phyloP scores from a whole-genome alignment of 306 rosid species.

The Castanopsis chinensis region DNA sequence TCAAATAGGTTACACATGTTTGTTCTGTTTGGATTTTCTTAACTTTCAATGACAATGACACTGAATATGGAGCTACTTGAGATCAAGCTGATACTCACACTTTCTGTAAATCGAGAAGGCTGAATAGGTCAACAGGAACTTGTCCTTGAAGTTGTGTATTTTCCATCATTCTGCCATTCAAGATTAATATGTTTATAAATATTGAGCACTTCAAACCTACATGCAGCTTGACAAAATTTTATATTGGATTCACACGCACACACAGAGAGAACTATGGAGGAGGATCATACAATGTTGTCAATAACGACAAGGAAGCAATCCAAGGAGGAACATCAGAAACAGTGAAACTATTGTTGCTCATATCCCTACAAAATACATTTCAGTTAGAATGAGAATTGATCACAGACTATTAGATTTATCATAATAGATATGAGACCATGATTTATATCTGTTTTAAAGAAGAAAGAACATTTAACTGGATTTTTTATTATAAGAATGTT shows the following conservation, averaged over 20 bases:
- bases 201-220: not conserved
- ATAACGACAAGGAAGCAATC: conserved; percentile 33
- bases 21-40: not conserved
- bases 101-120: conserved; percentile 19
- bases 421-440: not conserved
- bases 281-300: conserved; percentile 58
- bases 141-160: conserved; percentile 23
- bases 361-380: conserved; percentile 40
- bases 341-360: conserved; percentile 59
- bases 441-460: not conserved
- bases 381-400: not conserved
- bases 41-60: not conserved
- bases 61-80: not conserved
- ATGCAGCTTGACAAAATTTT: not conserved
- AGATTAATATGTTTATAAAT: not conserved
- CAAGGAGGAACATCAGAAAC: conserved; percentile 49
- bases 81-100: conserved; percentile 31
- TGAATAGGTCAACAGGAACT: conserved; percentile 28
- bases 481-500: too few relatives aligned
- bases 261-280: not conserved
- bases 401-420: not conserved
- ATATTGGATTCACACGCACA: not conserved
- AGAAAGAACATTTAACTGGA: not conserved
- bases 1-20: not conserved
- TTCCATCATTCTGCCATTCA: conserved; percentile 31